A percentile compares a stretch with the other conserved stretches of the same genome.
phyloP scores from a whole-genome alignment of 495 filamentous ascomycete genomes.

The Platismatia glauca region DNA sequence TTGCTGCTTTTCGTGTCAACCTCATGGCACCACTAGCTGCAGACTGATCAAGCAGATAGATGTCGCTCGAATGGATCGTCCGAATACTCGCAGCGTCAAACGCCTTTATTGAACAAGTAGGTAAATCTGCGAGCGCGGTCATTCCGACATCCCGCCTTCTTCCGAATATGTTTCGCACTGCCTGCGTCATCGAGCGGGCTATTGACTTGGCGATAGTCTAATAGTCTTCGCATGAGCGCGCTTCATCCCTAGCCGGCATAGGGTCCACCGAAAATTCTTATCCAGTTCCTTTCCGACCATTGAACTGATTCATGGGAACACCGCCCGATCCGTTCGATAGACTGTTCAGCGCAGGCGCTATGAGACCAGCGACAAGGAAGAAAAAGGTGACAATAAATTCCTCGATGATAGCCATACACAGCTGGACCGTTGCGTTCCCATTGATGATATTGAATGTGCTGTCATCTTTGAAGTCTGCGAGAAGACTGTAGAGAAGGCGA shows the following conservation, averaged over 20 bases:
- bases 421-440: conserved; percentile 11
- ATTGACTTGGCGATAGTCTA: neutral
- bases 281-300: too few relatives aligned
- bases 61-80: neutral
- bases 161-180: neutral
- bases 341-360: neutral
- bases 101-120: too few relatives aligned
- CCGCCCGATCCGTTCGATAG: too few relatives aligned
- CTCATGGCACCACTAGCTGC: neutral
- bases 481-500: conserved; percentile 15
- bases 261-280: neutral
- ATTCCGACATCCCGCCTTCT: neutral
- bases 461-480: conserved; percentile 13
- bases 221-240: neutral
- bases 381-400: conserved; percentile 15
- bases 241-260: neutral
- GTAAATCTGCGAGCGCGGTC: neutral
- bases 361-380: neutral
- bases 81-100: neutral
- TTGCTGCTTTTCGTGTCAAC: neutral
- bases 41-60: neutral
- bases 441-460: conserved; percentile 2
- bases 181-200: neutral
- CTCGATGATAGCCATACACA: conserved; percentile 15
- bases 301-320: too few relatives aligned